A percentile compares a stretch with the other conserved stretches of the same genome.
Evolutionary conservation across 176 grass and related monocot species (phyloP).

Genomic region (Eleusine coracana): DNA sequence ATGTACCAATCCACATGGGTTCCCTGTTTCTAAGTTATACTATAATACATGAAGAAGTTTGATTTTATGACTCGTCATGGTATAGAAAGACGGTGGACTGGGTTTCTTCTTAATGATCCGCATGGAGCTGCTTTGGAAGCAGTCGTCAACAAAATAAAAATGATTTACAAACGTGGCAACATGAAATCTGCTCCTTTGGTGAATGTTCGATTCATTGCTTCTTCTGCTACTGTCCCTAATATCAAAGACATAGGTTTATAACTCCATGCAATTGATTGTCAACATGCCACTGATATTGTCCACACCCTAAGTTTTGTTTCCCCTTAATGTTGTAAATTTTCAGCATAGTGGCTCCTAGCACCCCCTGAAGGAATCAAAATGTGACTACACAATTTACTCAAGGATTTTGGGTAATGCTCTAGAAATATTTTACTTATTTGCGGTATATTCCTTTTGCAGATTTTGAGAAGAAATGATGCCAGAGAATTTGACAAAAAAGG

Average conservation of each 20-base stretch:
- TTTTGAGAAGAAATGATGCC: slow-evolving; percentile 99
- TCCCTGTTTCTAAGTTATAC: slow-evolving; percentile 8
- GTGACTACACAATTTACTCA: slow-evolving; percentile 46
- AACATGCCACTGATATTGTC: slow-evolving; percentile 28
- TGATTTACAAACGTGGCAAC: slow-evolving; percentile 68
- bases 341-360: slow-evolving; percentile 88
- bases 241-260: slow-evolving; percentile 84
- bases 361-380: slow-evolving; percentile 85
- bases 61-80: slow-evolving; percentile 87
- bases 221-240: slow-evolving; percentile 96
- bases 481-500: slow-evolving; percentile 89
- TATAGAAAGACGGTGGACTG: slow-evolving; percentile 69
- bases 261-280: neutral
- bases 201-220: slow-evolving; percentile 80
- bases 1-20: slow-evolving; percentile 30
- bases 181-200: slow-evolving; percentile 70
- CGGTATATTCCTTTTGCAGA: slow-evolving; percentile 53
- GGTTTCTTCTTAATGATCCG: slow-evolving; percentile 89
- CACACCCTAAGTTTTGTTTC: slow-evolving; percentile 35
- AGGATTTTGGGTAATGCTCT: neutral
- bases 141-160: slow-evolving; percentile 90
- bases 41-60: slow-evolving; percentile 69
- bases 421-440: slow-evolving; percentile 33
- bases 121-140: slow-evolving; percentile 95
- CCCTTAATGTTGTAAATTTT: slow-evolving; percentile 33